Evolutionary conservation across 495 filamentous ascomycete genomes (phyloP).

Genomic region (Aspergillus bertholletiae): DNA sequence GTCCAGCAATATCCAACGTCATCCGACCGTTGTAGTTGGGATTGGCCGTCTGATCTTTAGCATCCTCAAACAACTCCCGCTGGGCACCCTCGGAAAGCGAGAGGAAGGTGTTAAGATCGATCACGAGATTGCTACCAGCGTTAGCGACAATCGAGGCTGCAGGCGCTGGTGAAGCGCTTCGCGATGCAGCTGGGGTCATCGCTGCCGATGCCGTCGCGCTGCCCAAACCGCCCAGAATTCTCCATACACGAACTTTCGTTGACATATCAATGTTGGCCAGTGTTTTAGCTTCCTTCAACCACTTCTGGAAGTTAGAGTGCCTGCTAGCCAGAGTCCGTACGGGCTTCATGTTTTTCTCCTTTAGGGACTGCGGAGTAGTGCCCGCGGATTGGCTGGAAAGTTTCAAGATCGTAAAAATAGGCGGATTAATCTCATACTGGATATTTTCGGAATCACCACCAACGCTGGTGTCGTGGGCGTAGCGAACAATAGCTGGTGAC

Average conservation of each 20-base stretch:
- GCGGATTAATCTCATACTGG: conserved; percentile 80
- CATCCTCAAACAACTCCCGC: conserved; percentile 62
- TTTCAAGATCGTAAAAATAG: conserved; percentile 81
- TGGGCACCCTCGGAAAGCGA: conserved; percentile 63
- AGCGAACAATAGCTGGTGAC: conserved; percentile 70
- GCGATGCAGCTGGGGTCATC: conserved; percentile 57
- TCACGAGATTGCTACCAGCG: conserved; percentile 60
- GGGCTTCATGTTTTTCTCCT: conserved; percentile 55
- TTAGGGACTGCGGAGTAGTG: conserved; percentile 56
- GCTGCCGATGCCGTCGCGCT: conserved; percentile 43
- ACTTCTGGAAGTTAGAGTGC: conserved; percentile 62
- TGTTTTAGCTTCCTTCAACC: conserved; percentile 69
- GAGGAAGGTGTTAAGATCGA: conserved; percentile 70
- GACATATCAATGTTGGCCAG: conserved; percentile 58
- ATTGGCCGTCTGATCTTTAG: conserved; percentile 70
- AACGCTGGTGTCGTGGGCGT: conserved; percentile 69
- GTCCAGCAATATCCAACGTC: conserved; percentile 58
- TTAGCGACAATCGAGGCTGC: conserved; percentile 40
- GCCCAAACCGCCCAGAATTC: conserved; percentile 52
- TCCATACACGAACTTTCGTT: conserved; percentile 78
- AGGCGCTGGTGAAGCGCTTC: conserved; percentile 49
- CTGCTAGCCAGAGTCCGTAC: conserved; percentile 65
- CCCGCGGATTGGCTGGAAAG: conserved; percentile 56
- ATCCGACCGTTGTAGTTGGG: conserved; percentile 72
- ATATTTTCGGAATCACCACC: conserved; percentile 59